A percentile compares a stretch with the other conserved stretches of the same genome.
Conservation (phyloP, 345 rosid species). For the Aethionema arabicum region DNA sequence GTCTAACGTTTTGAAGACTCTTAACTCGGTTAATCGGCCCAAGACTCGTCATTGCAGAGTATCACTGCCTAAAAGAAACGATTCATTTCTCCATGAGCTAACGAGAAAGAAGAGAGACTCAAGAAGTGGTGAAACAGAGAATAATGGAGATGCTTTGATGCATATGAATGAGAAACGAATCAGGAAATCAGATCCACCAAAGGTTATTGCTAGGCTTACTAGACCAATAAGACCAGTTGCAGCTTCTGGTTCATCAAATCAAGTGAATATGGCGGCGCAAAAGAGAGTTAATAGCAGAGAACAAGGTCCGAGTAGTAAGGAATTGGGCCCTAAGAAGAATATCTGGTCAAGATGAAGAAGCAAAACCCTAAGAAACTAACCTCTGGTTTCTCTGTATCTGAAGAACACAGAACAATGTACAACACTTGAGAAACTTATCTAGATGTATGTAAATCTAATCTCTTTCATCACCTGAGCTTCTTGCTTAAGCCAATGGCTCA, state of each 20-base stretch:
- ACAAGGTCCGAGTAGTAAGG: constrained; percentile 40
- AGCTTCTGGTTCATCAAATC: constrained; percentile 28
- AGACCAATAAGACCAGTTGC: constrained; percentile 53
- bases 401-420: no score
- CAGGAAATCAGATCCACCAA: constrained; percentile 85
- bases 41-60: constrained; percentile 1
- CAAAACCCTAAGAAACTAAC: no score
- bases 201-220: constrained; percentile 41
- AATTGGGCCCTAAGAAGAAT: constrained; percentile 68
- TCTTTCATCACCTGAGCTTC: no score
- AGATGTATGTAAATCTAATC: no score
- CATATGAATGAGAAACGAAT: constrained; percentile 51
- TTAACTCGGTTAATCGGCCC: constrained; percentile 64
- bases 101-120: constrained; percentile 63
- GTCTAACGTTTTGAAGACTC: constrained; percentile 35
- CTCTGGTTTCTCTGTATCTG: no score
- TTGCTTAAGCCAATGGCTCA: no score
- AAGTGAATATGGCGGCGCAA: constrained; percentile 39
- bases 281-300: constrained; percentile 38
- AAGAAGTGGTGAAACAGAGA: constrained; percentile 78
- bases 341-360: constrained; percentile 61
- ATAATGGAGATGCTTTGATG: constrained; percentile 33
- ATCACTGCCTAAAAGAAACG: no score
- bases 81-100: constrained; percentile 28
- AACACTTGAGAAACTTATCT: no score